Percentiles rank a stretch among this genome's conserved stretches.
phyloP scores from a whole-genome alignment of 768 basidiomycete species.

The Tricholoma matsutake region DNA sequence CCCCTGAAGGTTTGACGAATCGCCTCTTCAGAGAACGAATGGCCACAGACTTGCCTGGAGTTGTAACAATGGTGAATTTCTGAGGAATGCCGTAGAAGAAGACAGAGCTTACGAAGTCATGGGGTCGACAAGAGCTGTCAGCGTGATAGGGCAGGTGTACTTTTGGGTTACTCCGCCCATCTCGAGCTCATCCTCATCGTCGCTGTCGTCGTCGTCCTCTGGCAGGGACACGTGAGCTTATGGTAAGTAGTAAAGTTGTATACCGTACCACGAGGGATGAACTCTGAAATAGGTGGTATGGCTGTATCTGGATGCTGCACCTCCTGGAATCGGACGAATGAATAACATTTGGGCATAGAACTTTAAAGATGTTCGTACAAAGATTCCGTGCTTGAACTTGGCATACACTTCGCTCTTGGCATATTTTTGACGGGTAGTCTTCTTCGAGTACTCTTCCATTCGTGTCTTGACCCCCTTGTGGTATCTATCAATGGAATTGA shows the following conservation, averaged over 20 bases:
- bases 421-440: constrained; percentile 80
- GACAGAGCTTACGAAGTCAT: constrained; percentile 68
- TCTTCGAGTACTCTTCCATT: constrained; percentile 46
- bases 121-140: constrained; percentile 65
- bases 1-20: constrained; percentile 61
- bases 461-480: constrained; percentile 38
- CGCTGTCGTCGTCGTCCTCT: constrained; percentile 82
- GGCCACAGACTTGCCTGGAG: constrained; percentile 63
- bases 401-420: constrained; percentile 56
- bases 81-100: constrained; percentile 1
- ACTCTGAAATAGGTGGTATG: constrained; percentile 76
- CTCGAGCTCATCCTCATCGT: constrained; percentile 86
- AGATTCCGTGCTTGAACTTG: constrained; percentile 62
- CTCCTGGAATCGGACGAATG: constrained; percentile 43
- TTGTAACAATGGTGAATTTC: constrained; percentile 1
- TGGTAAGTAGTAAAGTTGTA: not conserved
- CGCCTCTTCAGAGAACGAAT: constrained; percentile 76
- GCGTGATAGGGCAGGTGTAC: constrained; percentile 81
- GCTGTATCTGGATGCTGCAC: constrained; percentile 57
- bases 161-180: constrained; percentile 82
- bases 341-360: not conserved
- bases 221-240: constrained; percentile 4
- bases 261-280: constrained; percentile 62
- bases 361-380: constrained; percentile 37
- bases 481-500: constrained; percentile 50